Evolutionary conservation across 164 flowering plant genomes (phyloP).

Genomic region (Magnolia changhungtana): DNA sequence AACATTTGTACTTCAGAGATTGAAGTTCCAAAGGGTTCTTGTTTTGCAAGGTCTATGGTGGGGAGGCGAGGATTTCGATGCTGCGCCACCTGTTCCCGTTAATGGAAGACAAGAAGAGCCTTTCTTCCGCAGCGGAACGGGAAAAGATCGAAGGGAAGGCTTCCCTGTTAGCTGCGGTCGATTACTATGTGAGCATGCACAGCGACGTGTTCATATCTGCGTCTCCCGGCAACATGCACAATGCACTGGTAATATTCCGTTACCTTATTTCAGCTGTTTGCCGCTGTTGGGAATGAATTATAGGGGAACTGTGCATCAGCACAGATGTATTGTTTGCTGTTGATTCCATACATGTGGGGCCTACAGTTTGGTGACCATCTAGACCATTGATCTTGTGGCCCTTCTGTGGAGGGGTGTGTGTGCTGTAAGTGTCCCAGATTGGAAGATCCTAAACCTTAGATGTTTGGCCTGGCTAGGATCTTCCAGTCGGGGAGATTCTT

Average conservation of each 20-base stretch:
- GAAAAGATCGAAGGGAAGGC: constrained; percentile 79
- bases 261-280: neutral
- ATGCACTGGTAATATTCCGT: constrained; percentile 69
- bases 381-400: neutral
- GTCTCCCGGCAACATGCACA: constrained; percentile 99
- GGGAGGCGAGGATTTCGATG: constrained; percentile 85
- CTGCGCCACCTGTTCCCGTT: constrained; percentile 69
- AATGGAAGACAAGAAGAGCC: constrained; percentile 95
- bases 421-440: neutral
- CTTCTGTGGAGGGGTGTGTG: neutral
- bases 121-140: constrained; percentile 70
- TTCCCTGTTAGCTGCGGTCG: constrained; percentile 88
- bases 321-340: no score
- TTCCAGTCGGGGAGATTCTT: no score
- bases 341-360: no score
- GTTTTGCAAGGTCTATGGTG: constrained; percentile 81
- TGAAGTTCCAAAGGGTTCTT: neutral
- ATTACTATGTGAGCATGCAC: constrained; percentile 90
- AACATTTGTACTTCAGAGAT: neutral
- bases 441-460: no score
- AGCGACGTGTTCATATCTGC: constrained; percentile 98
- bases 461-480: no score
- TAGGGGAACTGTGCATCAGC: no score
- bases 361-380: neutral
- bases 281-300: no score